A percentile compares a stretch with the other conserved stretches of the same genome.
Evolutionary conservation across 2,329 filamentous ascomycete genomes (phyloP).

Genomic region (Xylaria sp.): DNA sequence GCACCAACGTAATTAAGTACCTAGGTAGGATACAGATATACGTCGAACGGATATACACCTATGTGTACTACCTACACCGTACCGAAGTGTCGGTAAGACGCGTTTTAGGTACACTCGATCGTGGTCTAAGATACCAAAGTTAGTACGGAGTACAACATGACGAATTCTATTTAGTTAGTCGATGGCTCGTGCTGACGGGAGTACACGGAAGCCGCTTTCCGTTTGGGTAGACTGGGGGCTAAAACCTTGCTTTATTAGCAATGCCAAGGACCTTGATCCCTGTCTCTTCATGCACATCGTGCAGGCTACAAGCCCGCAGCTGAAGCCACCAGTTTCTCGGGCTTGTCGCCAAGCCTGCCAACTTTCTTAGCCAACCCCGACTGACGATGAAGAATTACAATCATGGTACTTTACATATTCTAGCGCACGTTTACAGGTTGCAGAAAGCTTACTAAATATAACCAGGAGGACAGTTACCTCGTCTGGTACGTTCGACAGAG

Average conservation of each 20-base stretch:
- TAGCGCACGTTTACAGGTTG: no score
- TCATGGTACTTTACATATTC: no score
- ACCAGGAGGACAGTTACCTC: background rate
- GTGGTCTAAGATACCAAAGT: no score
- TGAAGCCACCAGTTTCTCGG: constrained; percentile 33
- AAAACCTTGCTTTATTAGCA: constrained; percentile 25
- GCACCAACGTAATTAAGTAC: no score
- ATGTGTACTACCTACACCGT: no score
- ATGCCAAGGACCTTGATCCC: constrained; percentile 22
- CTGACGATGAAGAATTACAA: background rate
- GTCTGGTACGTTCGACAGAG: background rate
- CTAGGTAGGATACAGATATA: no score
- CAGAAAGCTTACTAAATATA: background rate
- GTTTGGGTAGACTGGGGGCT: constrained; percentile 24
- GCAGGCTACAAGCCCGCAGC: constrained; percentile 23
- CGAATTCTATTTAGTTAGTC: constrained; percentile 14
- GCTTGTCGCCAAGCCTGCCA: constrained; percentile 37
- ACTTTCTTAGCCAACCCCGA: constrained; percentile 12
- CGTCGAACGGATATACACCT: no score
- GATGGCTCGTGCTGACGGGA: constrained; percentile 26
- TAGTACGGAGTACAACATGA: background rate
- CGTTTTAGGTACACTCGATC: no score
- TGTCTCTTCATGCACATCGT: constrained; percentile 29
- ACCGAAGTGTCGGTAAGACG: no score
- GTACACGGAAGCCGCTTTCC: constrained; percentile 26